Evolutionary conservation across 1,284 basidiomycete species (phyloP).

Genomic region (Phellinidium pouzarii): DNA sequence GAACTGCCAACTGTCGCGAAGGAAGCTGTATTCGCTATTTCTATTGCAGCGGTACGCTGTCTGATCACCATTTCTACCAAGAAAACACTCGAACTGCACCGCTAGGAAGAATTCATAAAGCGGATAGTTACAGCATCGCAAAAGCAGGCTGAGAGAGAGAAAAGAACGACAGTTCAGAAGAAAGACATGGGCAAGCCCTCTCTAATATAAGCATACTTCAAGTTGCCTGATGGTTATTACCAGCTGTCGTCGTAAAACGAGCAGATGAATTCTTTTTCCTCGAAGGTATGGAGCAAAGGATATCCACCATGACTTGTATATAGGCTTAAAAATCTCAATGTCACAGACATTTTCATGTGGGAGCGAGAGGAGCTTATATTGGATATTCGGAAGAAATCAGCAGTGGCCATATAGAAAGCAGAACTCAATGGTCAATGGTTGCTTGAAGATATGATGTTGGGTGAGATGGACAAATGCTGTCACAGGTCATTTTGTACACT

Average conservation of each 20-base stretch:
- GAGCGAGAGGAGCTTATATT: too few species aligned
- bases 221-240: neutral
- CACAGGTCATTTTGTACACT: too few species aligned
- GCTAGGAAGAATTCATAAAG: slow-evolving; percentile 64
- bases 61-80: neutral
- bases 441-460: too few species aligned
- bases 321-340: too few species aligned
- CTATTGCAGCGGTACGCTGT: slow-evolving; percentile 49
- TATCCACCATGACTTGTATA: too few species aligned
- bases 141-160: slow-evolving; percentile 54
- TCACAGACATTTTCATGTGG: too few species aligned
- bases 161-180: slow-evolving; percentile 55
- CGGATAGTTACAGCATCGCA: slow-evolving; percentile 55
- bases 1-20: slow-evolving; percentile 66
- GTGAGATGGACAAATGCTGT: too few species aligned
- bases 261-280: slow-evolving; percentile 71
- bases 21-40: slow-evolving; percentile 67
- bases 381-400: too few species aligned
- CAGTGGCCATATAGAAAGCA: too few species aligned
- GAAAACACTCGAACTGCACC: neutral
- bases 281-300: slow-evolving; percentile 45
- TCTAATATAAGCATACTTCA: neutral
- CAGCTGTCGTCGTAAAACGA: slow-evolving; percentile 55
- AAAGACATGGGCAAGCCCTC: slow-evolving; percentile 1
- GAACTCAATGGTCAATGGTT: too few species aligned